phyloP scores from a whole-genome alignment of 805 yeast genomes.

The Hagleromyces aurorensis region DNA sequence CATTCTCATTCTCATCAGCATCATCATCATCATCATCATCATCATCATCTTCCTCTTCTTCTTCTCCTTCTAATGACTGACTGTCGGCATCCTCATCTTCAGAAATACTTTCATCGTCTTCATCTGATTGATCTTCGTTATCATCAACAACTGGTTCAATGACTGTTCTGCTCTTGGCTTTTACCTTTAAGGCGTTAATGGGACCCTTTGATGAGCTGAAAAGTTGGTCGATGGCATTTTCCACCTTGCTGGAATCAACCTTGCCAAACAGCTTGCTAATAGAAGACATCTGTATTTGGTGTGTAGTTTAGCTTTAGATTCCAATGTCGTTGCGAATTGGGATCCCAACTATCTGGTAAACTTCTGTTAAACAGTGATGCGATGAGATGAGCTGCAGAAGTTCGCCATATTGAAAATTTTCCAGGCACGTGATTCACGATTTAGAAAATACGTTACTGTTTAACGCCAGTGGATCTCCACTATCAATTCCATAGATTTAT shows the following conservation, averaged over 20 bases:
- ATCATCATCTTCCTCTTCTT: constrained; percentile 17
- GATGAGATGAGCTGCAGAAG: not conserved
- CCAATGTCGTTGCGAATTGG: no score
- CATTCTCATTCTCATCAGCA: constrained; percentile 21
- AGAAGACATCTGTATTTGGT: constrained; percentile 17
- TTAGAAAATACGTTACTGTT: not conserved
- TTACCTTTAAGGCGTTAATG: constrained; percentile 29
- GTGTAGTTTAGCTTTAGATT: not conserved
- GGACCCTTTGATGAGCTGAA: constrained; percentile 40
- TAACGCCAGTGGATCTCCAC: constrained; percentile 1
- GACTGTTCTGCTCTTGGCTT: constrained; percentile 18
- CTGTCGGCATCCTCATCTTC: no score
- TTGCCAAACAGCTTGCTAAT: constrained; percentile 30
- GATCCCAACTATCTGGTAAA: not conserved
- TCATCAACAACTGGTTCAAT: constrained; percentile 7
- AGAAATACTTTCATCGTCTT: not conserved
- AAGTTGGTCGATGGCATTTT: constrained; percentile 30
- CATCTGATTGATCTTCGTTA: constrained; percentile 6
- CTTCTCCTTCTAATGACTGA: constrained; percentile 9
- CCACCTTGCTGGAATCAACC: constrained; percentile 26
- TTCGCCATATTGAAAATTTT: not conserved
- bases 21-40: constrained; percentile 4
- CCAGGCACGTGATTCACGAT: not conserved
- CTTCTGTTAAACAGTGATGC: not conserved
- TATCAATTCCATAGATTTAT: not conserved